Conservation (phyloP, 2,329 filamentous ascomycete species). For the Fusarium denticulatum region DNA sequence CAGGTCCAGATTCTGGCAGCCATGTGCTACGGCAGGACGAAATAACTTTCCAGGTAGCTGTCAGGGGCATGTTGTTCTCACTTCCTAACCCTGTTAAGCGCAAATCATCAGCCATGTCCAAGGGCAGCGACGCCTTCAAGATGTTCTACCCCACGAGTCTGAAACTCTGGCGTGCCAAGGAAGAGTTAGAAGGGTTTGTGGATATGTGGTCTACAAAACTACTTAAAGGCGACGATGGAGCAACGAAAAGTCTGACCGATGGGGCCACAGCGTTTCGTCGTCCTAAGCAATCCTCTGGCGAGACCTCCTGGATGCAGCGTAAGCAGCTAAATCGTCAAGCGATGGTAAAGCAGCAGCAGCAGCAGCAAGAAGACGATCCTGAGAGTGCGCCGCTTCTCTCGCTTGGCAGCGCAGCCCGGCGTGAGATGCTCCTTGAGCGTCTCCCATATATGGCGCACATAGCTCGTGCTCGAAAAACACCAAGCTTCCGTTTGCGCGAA, state of each 20-base stretch:
- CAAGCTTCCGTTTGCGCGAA: constrained; percentile 59
- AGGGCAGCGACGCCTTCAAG: constrained; percentile 73
- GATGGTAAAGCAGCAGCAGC: constrained; percentile 18
- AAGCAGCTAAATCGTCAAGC: constrained; percentile 42
- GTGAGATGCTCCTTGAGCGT: constrained; percentile 83
- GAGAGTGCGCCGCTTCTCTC: constrained; percentile 59
- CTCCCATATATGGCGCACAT: constrained; percentile 87
- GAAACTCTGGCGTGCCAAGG: constrained; percentile 83
- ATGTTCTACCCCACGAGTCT: constrained; percentile 93
- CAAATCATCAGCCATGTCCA: constrained; percentile 58
- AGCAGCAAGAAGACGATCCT: constrained; percentile 34
- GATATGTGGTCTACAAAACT: constrained; percentile 74
- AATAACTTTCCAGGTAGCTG: constrained; percentile 90
- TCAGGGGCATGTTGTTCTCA: constrained; percentile 85
- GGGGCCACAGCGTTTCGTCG: constrained; percentile 61
- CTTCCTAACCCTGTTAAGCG: constrained; percentile 87
- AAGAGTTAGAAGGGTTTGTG: constrained; percentile 81
- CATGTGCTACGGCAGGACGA: constrained; percentile 91
- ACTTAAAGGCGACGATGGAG: constrained; percentile 62
- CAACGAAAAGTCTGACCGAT: constrained; percentile 53
- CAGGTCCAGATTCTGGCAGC: constrained; percentile 66
- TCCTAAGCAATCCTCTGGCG: constrained; percentile 46
- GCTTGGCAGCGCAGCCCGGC: constrained; percentile 72
- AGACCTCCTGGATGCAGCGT: constrained; percentile 49
- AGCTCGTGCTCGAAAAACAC: constrained; percentile 53